Evolutionary conservation across 495 filamentous ascomycete species (phyloP).

Genomic region (Neurospora pannonica): DNA sequence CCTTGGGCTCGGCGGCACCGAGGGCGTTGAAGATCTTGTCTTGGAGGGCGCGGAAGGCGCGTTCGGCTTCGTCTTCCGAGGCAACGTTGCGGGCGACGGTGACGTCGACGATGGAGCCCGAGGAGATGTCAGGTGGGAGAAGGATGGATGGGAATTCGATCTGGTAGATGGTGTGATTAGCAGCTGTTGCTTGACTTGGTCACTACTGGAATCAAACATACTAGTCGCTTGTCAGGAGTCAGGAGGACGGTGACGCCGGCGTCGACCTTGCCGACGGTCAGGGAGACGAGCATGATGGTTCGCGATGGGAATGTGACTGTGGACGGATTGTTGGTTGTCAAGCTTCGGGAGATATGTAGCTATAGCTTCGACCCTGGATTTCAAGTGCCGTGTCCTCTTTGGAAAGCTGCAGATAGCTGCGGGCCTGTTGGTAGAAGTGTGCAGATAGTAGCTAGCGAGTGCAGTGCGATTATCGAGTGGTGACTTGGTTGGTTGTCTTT

Average conservation of each 20-base stretch:
- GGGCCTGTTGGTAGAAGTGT: background rate
- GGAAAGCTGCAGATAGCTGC: background rate
- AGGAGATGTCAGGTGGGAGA: slow-evolving; percentile 85
- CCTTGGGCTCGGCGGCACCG: slow-evolving; percentile 65
- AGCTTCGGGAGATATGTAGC: background rate
- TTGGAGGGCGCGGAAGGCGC: slow-evolving; percentile 74
- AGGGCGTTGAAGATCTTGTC: slow-evolving; percentile 78
- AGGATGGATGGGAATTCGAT: slow-evolving; percentile 99
- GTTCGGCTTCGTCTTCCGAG: slow-evolving; percentile 63
- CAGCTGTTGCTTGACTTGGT: background rate
- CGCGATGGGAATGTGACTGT: background rate
- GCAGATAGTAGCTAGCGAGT: background rate
- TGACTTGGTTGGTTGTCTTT: background rate
- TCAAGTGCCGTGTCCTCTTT: background rate
- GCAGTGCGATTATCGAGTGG: background rate
- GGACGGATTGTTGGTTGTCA: background rate
- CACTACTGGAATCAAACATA: slow-evolving; percentile 34
- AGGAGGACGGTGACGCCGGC: slow-evolving; percentile 94
- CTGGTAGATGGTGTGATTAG: slow-evolving; percentile 31
- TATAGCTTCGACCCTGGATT: background rate
- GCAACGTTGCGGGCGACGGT: slow-evolving; percentile 79
- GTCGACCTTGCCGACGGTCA: slow-evolving; percentile 98
- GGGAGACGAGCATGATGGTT: slow-evolving; percentile 74
- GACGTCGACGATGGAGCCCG: slow-evolving; percentile 96
- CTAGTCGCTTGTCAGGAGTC: slow-evolving; percentile 92